Evolutionary conservation across 768 basidiomycete genomes (phyloP).

Genomic region (Termitomyces sp.): DNA sequence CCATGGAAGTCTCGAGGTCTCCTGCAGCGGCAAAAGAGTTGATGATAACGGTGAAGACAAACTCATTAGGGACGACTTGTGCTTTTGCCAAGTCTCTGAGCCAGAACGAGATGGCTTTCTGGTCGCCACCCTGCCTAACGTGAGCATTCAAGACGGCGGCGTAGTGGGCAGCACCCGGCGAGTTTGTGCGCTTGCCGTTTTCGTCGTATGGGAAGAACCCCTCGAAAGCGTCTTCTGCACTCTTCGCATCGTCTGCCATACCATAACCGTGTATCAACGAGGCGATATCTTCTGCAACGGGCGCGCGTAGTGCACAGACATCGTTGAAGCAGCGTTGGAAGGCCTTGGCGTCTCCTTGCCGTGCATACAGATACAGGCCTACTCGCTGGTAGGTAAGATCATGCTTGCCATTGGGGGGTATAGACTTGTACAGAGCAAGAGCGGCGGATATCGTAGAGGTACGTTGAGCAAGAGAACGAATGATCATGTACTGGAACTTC

Average conservation of each 20-base stretch:
- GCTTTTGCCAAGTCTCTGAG: constrained; percentile 42
- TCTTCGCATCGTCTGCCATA: constrained; percentile 30
- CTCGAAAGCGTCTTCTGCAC: constrained; percentile 46
- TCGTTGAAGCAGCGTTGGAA: constrained; percentile 38
- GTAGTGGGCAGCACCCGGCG: constrained; percentile 47
- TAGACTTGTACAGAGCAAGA: constrained; percentile 14
- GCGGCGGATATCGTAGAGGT: constrained; percentile 12
- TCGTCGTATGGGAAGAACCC: constrained; percentile 41
- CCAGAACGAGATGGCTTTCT: constrained; percentile 44
- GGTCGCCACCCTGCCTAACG: constrained; percentile 34
- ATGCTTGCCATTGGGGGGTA: neutral
- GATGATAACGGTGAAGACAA: constrained; percentile 58
- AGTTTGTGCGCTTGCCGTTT: constrained; percentile 21
- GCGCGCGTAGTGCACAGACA: constrained; percentile 24
- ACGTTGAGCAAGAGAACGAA: constrained; percentile 37
- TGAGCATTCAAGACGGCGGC: constrained; percentile 51
- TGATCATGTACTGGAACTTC: constrained; percentile 26
- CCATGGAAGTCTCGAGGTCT: constrained; percentile 45
- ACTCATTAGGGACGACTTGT: constrained; percentile 45
- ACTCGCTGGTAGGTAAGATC: constrained; percentile 23
- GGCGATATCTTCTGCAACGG: constrained; percentile 24
- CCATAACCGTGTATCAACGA: constrained; percentile 55
- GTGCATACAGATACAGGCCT: constrained; percentile 48
- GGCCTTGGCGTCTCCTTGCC: constrained; percentile 40
- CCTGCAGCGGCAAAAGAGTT: constrained; percentile 47